phyloP scores from a whole-genome alignment of 169 alveolate species.

The Eimeria tenella region DNA sequence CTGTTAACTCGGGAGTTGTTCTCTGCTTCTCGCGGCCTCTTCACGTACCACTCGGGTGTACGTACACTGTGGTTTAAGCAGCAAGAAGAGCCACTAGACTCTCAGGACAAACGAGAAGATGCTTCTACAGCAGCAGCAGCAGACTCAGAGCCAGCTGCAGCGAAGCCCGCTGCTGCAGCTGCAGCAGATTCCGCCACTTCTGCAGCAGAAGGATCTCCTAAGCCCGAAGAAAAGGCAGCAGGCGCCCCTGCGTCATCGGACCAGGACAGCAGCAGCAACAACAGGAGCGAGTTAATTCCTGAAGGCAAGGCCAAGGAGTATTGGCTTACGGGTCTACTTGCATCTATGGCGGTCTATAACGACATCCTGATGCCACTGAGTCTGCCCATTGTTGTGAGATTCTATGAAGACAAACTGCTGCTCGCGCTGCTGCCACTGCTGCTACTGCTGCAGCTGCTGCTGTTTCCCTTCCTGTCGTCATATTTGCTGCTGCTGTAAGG shows the following conservation, averaged over 20 bases:
- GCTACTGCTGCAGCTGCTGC: not conserved
- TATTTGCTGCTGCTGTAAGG: too few species aligned
- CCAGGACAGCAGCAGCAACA: not conserved
- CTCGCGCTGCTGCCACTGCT: not conserved
- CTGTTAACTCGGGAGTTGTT: constrained; percentile 41
- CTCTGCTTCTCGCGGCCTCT: constrained; percentile 10
- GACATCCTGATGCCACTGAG: constrained; percentile 50
- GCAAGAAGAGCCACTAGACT: not conserved
- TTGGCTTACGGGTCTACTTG: constrained; percentile 41
- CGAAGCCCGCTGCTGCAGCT: not conserved
- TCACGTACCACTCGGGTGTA: constrained; percentile 8
- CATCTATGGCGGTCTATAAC: constrained; percentile 56
- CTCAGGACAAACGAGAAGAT: not conserved
- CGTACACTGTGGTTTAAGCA: constrained; percentile 47
- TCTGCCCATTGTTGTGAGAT: constrained; percentile 36
- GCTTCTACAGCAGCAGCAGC: not conserved
- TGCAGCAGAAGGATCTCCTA: not conserved
- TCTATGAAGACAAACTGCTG: not conserved
- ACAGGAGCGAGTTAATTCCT: not conserved
- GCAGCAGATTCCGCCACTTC: not conserved
- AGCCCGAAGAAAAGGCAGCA: not conserved
- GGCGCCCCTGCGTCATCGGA: not conserved
- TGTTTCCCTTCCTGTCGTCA: too few species aligned
- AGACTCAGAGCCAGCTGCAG: not conserved
- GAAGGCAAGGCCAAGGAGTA: constrained; percentile 28